Evolutionary conservation across 371 early-diverging fungal species (phyloP), one percentile per base, ranked within the genome.

Genomic region (Circinella umbellata): DNA sequence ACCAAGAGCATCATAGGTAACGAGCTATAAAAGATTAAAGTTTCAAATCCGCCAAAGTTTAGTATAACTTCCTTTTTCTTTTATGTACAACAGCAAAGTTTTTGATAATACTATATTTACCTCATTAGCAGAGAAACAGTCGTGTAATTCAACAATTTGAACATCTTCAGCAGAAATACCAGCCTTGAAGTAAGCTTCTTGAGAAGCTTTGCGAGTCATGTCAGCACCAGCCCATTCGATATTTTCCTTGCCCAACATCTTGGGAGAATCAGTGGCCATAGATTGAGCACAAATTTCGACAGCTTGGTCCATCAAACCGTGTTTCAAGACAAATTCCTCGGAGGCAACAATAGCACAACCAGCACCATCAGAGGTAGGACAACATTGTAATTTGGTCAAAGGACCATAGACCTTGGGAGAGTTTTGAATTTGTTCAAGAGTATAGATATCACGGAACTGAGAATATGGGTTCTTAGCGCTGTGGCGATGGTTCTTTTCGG

Each of bases 41-140:
- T 15, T 51, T 17, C n/a, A 37, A n/a, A 47, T 15, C 9, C 47
- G 14, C 51, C 51, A 51, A 20, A 10, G 7, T 57, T 57, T 18
- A 57, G 57, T 18, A 34, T 61, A 7, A 8, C 57, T n/a, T 18
- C 27, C 34, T 27, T 57, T 18, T 14, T n/a, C 1, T 34, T 60
- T 4, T 27, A 34, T n/a, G 14, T 27, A 34, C 42, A 42, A 42
- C 42, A 42, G 42, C 11, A 42, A 15, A 51, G 3, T 13, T 17
- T 8, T 13, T 17, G 27, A 27, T 27, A 27, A 51, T 5, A 51
- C 0, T 17, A 36, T 49, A 7, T 34, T 8, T 73, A 86, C 83
- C 66, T 93, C 94, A 75, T 94, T 94, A 60, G 92, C 90, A 17
- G 91, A 89, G 81, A 93, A 94, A 79, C 93, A 94, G 76, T 94